phyloP scores from a whole-genome alignment of 2,329 filamentous ascomycete species.

The Ascosphaera aggregata region DNA sequence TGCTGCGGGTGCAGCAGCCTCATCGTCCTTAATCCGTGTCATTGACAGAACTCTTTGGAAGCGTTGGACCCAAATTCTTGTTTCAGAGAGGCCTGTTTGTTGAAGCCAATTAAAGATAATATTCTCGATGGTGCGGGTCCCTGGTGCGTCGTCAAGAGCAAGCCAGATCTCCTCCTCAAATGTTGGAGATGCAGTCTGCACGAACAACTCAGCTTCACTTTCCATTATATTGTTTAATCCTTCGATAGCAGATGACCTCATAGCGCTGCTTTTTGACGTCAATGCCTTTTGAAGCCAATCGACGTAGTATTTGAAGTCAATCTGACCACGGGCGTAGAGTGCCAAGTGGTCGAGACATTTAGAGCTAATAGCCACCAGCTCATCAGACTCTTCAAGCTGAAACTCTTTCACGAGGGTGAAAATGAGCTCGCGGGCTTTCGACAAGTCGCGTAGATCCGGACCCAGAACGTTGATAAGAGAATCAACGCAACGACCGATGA shows the following conservation, averaged over 20 bases:
- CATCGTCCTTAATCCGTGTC: constrained; percentile 45
- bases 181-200: constrained; percentile 48
- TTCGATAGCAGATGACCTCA: constrained; percentile 63
- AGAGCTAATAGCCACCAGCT: constrained; percentile 53
- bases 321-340: constrained; percentile 69
- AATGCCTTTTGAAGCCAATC: constrained; percentile 58
- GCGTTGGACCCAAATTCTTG: constrained; percentile 63
- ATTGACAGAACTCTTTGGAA: constrained; percentile 79
- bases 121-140: constrained; percentile 58
- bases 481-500: constrained; percentile 71
- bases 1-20: constrained; percentile 13
- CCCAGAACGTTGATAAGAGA: constrained; percentile 94
- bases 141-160: constrained; percentile 52
- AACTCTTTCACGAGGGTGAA: constrained; percentile 70
- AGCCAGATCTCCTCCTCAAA: constrained; percentile 88
- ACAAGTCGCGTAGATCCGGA: constrained; percentile 79
- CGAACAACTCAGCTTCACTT: constrained; percentile 61
- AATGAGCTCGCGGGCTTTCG: constrained; percentile 79
- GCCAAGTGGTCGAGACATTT: constrained; percentile 77
- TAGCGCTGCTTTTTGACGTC: constrained; percentile 39
- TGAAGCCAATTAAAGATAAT: constrained; percentile 85
- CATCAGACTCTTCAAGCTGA: constrained; percentile 44
- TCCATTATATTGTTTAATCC: constrained; percentile 93
- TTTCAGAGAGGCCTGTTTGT: constrained; percentile 63
- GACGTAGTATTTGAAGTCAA: constrained; percentile 69